phyloP scores from a whole-genome alignment of 805 yeast species.

The Teunomyces lycoperdinae region DNA sequence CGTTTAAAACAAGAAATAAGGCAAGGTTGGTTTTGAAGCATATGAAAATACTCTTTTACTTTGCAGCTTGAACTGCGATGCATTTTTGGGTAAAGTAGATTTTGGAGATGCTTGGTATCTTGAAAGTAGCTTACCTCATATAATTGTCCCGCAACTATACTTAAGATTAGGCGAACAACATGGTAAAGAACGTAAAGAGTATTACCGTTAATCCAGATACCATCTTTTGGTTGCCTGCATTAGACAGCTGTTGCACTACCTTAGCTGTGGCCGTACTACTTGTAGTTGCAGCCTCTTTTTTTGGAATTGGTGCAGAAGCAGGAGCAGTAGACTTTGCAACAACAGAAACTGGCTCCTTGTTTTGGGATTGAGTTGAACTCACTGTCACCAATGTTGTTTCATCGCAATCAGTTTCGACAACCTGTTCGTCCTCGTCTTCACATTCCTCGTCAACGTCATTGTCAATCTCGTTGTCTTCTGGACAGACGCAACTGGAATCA shows the following conservation, averaged over 20 bases:
- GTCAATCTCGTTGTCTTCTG: constrained; percentile 10
- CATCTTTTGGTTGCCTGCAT: constrained; percentile 7
- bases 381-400: constrained; percentile 1
- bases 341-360: constrained; percentile 1
- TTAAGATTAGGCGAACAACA: constrained; percentile 13
- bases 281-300: constrained; percentile 6
- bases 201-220: constrained; percentile 7
- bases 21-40: neutral
- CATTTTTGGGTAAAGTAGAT: neutral
- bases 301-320: neutral
- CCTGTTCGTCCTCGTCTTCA: constrained; percentile 10
- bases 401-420: constrained; percentile 10
- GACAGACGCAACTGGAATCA: constrained; percentile 11
- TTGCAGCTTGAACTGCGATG: constrained; percentile 1
- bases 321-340: constrained; percentile 4
- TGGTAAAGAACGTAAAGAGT: constrained; percentile 9
- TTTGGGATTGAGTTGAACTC: neutral
- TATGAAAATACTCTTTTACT: neutral
- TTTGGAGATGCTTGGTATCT: neutral
- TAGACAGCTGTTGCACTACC: constrained; percentile 6
- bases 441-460: constrained; percentile 15
- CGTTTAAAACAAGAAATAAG: constrained; percentile 1
- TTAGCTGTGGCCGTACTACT: neutral
- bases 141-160: constrained; percentile 15
- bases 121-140: constrained; percentile 2